phyloP scores from a whole-genome alignment of 495 filamentous ascomycete genomes.

The Parathielavia hyrcaniae region DNA sequence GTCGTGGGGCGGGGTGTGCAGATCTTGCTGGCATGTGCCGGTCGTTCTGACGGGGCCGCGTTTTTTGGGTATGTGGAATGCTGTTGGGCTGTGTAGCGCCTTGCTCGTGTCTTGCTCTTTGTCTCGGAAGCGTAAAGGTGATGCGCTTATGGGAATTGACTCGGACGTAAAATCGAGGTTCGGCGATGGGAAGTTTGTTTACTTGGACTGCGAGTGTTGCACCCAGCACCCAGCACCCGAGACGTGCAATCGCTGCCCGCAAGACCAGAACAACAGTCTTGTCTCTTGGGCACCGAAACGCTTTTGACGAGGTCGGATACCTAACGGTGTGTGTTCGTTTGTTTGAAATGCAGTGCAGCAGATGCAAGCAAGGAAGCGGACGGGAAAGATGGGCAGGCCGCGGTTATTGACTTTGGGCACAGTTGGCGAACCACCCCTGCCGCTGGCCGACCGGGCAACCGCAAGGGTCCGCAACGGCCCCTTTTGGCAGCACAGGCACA shows the following conservation, averaged over 20 bases:
- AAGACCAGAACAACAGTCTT: not conserved
- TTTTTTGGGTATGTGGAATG: too few relatives aligned
- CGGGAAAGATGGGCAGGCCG: not conserved
- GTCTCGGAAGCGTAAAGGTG: not conserved
- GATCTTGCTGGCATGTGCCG: not conserved
- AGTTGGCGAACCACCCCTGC: not conserved
- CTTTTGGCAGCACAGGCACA: not conserved
- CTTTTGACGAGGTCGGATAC: not conserved
- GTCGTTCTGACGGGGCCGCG: too few relatives aligned
- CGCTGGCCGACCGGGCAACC: constrained; percentile 7
- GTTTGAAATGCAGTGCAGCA: not conserved
- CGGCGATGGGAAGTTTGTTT: not conserved
- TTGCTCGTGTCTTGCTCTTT: not conserved
- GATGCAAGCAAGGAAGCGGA: not conserved
- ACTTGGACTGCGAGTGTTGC: not conserved
- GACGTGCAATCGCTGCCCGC: not conserved
- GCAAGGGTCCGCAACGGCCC: constrained; percentile 3
- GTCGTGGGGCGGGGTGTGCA: not conserved
- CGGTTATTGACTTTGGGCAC: constrained; percentile 8
- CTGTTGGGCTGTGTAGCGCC: too few relatives aligned
- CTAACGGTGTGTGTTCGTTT: not conserved
- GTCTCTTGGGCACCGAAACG: not conserved
- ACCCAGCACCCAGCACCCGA: not conserved
- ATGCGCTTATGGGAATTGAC: not conserved
- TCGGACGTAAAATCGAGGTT: too few relatives aligned